These are phyloP conservation scores for Toxicodendron radicans DNA, from an alignment of 345 rosid species.

Conservation along the genomic window DNA sequence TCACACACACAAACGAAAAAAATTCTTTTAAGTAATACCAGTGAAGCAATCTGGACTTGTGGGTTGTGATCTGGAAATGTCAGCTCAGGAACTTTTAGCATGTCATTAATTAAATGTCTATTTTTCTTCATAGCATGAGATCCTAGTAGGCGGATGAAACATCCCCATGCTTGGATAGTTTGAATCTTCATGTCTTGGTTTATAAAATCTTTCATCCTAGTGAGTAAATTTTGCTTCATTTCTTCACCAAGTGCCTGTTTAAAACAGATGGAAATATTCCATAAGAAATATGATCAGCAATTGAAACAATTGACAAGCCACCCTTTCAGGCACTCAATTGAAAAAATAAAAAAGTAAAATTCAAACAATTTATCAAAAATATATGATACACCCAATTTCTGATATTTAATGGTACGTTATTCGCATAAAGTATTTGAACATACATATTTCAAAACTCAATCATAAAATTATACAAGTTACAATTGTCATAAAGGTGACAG, in stretches of 20 bases:
- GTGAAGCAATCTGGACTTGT: slow-evolving; percentile 62
- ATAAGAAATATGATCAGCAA: not conserved
- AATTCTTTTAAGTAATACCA: slow-evolving; percentile 33
- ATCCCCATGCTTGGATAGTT: slow-evolving; percentile 58
- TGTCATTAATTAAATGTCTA: slow-evolving; percentile 44
- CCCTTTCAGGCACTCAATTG: not conserved
- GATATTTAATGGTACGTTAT: not conserved
- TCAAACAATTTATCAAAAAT: not conserved
- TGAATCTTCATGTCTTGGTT: slow-evolving; percentile 50
- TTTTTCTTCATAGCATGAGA: slow-evolving; percentile 34
- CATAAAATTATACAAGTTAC: not conserved
- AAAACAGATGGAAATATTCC: slow-evolving; percentile 21
- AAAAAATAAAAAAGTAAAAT: not conserved
- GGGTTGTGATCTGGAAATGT: slow-evolving; percentile 49
- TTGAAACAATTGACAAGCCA: not conserved
- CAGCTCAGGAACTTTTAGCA: slow-evolving; percentile 56
- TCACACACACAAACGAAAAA: not conserved
- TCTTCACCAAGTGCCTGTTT: slow-evolving; percentile 41
- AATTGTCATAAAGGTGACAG: not conserved
- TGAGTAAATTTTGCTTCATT: slow-evolving; percentile 39
- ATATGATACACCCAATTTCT: not conserved
- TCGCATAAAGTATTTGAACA: not conserved
- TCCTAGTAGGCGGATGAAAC: slow-evolving; percentile 54
- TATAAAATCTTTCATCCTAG: slow-evolving; percentile 42
- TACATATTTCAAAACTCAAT: not conserved